phyloP scores from a whole-genome alignment of 371 early-diverging fungal species.

The Gilbertella persicaria region DNA sequence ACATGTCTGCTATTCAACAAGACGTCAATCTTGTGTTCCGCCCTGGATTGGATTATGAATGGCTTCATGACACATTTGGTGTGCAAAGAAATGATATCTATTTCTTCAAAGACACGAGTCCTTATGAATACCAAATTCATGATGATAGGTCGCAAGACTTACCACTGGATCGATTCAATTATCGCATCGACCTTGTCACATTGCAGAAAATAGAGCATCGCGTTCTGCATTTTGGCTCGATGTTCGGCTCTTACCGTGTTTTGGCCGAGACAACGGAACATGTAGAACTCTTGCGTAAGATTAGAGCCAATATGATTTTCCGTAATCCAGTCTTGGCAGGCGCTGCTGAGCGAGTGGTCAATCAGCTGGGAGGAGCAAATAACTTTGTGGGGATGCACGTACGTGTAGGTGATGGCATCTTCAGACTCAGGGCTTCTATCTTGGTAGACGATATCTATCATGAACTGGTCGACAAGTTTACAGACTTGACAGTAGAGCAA shows the following conservation, averaged over 20 bases:
- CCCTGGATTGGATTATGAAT: conserved; percentile 41
- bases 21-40: conserved; percentile 40
- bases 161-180: conserved; percentile 45
- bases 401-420: conserved; percentile 57
- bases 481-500: conserved; percentile 38
- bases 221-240: conserved; percentile 58
- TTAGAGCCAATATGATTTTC: conserved; percentile 54
- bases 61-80: conserved; percentile 31
- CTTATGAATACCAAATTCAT: conserved; percentile 55
- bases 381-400: conserved; percentile 57
- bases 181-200: conserved; percentile 43
- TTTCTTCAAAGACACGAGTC: conserved; percentile 50
- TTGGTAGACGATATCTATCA: conserved; percentile 49
- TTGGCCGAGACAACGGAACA: conserved; percentile 50
- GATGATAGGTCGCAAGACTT: conserved; percentile 47
- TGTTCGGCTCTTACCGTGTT: conserved; percentile 60
- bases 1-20: conserved; percentile 31
- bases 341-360: conserved; percentile 42
- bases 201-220: conserved; percentile 45
- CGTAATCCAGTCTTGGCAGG: conserved; percentile 48
- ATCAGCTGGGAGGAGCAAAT: conserved; percentile 48
- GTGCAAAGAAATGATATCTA: conserved; percentile 38
- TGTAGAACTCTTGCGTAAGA: conserved; percentile 27
- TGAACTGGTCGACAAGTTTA: conserved; percentile 39
- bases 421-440: conserved; percentile 48